phyloP scores from a whole-genome alignment of 2,329 filamentous ascomycete genomes.

The Volutella citrinella region DNA sequence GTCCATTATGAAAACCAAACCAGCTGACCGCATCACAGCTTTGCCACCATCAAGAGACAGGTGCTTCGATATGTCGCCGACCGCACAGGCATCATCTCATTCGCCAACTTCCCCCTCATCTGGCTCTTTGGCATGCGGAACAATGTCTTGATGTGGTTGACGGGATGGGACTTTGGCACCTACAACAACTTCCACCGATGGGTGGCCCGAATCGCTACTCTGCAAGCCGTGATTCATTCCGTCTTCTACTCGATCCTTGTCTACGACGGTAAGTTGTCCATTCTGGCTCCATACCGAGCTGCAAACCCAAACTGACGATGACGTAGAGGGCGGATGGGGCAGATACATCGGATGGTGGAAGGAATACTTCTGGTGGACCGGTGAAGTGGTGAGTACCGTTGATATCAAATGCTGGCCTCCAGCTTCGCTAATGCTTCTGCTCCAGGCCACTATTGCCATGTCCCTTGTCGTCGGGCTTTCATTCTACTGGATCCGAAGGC shows the following conservation, averaged over 20 bases:
- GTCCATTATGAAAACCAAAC: fast-evolving
- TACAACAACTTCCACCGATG: constrained; percentile 68
- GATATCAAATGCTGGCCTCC: background rate
- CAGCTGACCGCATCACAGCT: constrained; percentile 27
- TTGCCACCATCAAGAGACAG: constrained; percentile 31
- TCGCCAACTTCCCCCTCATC: constrained; percentile 60
- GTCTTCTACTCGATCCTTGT: constrained; percentile 53
- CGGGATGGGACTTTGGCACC: constrained; percentile 65
- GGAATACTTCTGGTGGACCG: constrained; percentile 48
- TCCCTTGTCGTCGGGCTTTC: constrained; percentile 45
- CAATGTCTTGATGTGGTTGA: constrained; percentile 63
- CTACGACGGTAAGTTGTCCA: constrained; percentile 25
- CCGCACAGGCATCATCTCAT: constrained; percentile 61
- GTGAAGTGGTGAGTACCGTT: constrained; percentile 43
- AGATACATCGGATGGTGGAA: constrained; percentile 36
- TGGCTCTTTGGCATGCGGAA: constrained; percentile 69
- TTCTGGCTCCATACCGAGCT: too few relatives aligned
- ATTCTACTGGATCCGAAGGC: constrained; percentile 47
- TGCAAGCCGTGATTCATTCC: constrained; percentile 62
- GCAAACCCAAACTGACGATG: too few relatives aligned
- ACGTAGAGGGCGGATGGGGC: constrained; percentile 39
- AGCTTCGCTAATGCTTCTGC: background rate
- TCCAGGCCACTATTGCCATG: constrained; percentile 43
- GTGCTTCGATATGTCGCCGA: constrained; percentile 56
- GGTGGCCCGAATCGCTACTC: constrained; percentile 59